These are phyloP conservation scores for Phytopythium delawarense DNA, from an alignment of 352 stramenopile species.

Conservation along the genomic window DNA sequence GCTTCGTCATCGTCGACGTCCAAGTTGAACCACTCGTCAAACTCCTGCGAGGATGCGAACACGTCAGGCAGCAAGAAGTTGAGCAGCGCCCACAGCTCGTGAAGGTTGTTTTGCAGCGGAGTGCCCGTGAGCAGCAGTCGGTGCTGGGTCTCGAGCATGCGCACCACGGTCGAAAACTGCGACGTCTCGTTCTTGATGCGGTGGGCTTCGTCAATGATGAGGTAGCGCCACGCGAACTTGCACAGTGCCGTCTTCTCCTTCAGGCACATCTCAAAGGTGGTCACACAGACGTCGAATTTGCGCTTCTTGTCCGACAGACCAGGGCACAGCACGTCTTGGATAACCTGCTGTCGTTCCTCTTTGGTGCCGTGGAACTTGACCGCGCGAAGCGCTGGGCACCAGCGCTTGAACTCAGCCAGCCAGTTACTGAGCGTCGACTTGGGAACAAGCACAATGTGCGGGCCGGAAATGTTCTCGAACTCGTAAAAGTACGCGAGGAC, in stretches of 20 bases:
- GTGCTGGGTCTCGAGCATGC: conserved; percentile 82
- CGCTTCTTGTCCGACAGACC: conserved; percentile 87
- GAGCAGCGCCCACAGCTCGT: conserved; percentile 93
- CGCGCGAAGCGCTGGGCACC: conserved; percentile 88
- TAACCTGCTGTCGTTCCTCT: conserved; percentile 78
- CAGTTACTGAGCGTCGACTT: conserved; percentile 94
- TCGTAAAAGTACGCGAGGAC: conserved; percentile 82
- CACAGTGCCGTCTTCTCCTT: conserved; percentile 87
- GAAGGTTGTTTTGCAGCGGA: conserved; percentile 94
- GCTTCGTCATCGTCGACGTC: conserved; percentile 86
- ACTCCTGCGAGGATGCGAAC: conserved; percentile 87
- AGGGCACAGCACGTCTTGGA: conserved; percentile 88
- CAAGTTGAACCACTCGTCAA: conserved; percentile 88
- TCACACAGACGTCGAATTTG: conserved; percentile 96
- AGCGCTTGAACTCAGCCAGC: conserved; percentile 91
- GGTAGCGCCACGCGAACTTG: conserved; percentile 89
- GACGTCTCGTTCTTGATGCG: conserved; percentile 88
- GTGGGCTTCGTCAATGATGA: conserved; percentile 87
- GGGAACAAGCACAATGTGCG: conserved; percentile 93
- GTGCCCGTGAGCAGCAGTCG: conserved; percentile 93
- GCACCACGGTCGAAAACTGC: conserved; percentile 84
- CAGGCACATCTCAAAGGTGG: conserved; percentile 96
- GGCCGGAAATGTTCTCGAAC: conserved; percentile 82
- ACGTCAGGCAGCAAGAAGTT: conserved; percentile 94
- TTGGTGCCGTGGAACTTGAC: conserved; percentile 94